Evolutionary conservation across 768 basidiomycete species (phyloP).

Genomic region (Fomitopsis serialis): DNA sequence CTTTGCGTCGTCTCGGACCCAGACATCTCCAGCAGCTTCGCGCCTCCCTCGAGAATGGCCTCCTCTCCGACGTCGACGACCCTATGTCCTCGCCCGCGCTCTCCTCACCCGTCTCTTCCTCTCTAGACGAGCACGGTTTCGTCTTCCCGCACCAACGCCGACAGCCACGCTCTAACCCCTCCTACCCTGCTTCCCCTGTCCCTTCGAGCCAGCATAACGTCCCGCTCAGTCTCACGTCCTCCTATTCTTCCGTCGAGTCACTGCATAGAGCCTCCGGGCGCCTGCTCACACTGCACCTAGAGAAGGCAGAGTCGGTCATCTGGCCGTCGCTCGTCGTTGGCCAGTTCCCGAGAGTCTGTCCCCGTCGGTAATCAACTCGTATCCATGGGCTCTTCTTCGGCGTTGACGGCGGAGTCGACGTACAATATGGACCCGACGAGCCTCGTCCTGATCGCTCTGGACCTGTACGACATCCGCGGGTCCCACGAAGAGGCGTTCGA

Average conservation of each 20-base stretch:
- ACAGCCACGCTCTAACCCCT: constrained; percentile 8
- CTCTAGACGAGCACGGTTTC: constrained; percentile 37
- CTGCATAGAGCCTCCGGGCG: constrained; percentile 54
- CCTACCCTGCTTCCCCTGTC: constrained; percentile 41
- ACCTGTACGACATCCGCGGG: constrained; percentile 68
- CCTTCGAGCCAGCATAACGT: constrained; percentile 49
- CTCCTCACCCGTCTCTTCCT: constrained; percentile 56
- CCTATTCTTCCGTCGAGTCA: constrained; percentile 75
- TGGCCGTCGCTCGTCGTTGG: constrained; percentile 82
- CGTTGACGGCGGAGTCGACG: constrained; percentile 40
- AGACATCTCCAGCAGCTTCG: constrained; percentile 81
- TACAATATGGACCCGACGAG: constrained; percentile 89
- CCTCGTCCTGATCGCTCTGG: constrained; percentile 63
- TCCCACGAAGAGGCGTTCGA: constrained; percentile 78
- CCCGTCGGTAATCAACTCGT: constrained; percentile 39
- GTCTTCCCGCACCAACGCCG: constrained; percentile 2
- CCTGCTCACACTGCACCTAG: constrained; percentile 72
- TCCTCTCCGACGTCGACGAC: constrained; percentile 70
- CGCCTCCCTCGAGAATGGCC: constrained; percentile 76
- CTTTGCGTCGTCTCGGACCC: constrained; percentile 83
- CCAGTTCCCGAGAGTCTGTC: constrained; percentile 59
- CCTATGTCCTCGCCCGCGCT: constrained; percentile 49
- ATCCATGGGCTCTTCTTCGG: constrained; percentile 47
- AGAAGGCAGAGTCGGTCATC: constrained; percentile 73
- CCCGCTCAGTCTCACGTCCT: constrained; percentile 57